Conservation (phyloP, 2,329 filamentous ascomycete genomes). For the Didymella pomorum region DNA sequence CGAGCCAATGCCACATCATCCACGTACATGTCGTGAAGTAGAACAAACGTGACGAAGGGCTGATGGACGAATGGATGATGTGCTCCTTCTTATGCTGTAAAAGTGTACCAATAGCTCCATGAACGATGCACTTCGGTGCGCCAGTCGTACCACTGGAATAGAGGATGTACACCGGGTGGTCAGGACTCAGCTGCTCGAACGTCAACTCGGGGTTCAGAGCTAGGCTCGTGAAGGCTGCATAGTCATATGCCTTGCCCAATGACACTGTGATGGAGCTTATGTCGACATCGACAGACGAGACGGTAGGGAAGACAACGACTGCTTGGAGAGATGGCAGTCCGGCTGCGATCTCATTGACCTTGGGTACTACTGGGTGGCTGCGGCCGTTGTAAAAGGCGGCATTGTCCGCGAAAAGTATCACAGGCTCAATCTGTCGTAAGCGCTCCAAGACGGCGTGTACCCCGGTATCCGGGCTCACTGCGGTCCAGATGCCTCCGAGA, state of each 20-base stretch:
- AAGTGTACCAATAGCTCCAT: constrained; percentile 87
- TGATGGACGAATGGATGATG: constrained; percentile 82
- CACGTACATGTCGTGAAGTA: constrained; percentile 96
- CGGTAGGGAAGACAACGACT: constrained; percentile 78
- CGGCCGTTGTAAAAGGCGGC: constrained; percentile 91
- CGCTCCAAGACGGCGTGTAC: constrained; percentile 90
- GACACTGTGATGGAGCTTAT: constrained; percentile 51
- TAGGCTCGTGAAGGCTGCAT: constrained; percentile 54
- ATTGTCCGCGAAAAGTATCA: constrained; percentile 85
- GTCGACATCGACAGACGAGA: constrained; percentile 53
- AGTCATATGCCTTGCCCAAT: constrained; percentile 48
- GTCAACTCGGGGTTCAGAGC: constrained; percentile 34
- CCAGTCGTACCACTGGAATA: constrained; percentile 93
- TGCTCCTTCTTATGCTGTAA: constrained; percentile 99
- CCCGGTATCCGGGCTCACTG: constrained; percentile 90
- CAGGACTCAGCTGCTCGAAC: constrained; percentile 82
- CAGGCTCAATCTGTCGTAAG: constrained; percentile 83
- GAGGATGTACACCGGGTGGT: constrained; percentile 91
- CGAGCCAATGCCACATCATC: constrained; percentile 99
- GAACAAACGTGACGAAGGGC: constrained; percentile 75
- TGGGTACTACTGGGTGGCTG: constrained; percentile 78
- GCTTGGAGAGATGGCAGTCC: constrained; percentile 72
- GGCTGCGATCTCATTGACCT: constrained; percentile 78
- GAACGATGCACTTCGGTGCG: constrained; percentile 90
- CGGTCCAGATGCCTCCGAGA: constrained; percentile 90